Conservation (phyloP, 2,329 filamentous ascomycete species). For the Botrytis paeoniae region DNA sequence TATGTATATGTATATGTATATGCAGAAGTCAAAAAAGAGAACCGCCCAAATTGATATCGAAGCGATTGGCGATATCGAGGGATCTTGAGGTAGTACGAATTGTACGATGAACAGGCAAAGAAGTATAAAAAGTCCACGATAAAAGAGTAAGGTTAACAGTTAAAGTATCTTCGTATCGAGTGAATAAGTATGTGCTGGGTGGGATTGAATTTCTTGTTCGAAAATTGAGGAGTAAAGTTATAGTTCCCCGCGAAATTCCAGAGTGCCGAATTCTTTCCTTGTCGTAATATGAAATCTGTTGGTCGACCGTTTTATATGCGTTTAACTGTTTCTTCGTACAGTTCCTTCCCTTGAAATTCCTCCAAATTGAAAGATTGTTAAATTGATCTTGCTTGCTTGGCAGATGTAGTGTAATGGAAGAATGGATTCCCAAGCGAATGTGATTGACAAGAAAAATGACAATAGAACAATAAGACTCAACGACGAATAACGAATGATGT, state of each 20-base stretch:
- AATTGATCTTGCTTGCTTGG: background rate
- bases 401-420: background rate
- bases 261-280: background rate
- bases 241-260: background rate
- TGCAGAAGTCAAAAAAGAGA: background rate
- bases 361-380: background rate
- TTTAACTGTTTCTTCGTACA: background rate
- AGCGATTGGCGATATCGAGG: constrained; percentile 18
- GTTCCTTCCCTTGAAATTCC: background rate
- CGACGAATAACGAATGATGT: constrained; percentile 10
- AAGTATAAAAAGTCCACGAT: background rate
- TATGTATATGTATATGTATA: constrained; percentile 24
- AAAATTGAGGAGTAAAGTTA: background rate
- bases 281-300: background rate
- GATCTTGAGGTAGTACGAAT: background rate
- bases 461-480: background rate
- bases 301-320: background rate
- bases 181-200: background rate
- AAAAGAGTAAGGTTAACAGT: background rate
- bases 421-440: background rate
- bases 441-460: background rate
- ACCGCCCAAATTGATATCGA: constrained; percentile 7
- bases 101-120: background rate
- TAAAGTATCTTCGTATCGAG: background rate
- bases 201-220: background rate